Percentiles rank a stretch among this genome's conserved stretches.
phyloP scores from a whole-genome alignment of 176 grass and related monocot species.

The Triticum urartu region DNA sequence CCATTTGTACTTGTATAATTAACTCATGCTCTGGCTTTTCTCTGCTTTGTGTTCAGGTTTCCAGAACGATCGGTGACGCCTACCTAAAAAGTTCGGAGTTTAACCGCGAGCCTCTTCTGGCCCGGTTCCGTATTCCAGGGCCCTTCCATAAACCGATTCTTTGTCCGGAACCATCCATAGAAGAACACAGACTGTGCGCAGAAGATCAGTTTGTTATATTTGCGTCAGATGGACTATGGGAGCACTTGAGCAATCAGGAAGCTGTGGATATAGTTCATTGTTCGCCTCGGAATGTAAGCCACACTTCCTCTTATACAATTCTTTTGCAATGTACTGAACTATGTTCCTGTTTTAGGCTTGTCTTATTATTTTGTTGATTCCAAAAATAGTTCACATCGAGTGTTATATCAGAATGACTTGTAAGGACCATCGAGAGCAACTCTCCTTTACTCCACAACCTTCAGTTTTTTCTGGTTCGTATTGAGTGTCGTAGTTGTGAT shows the following conservation, averaged over 20 bases:
- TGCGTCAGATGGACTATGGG: conserved; percentile 63
- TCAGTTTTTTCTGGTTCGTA: no score
- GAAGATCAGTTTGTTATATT: conserved; percentile 65
- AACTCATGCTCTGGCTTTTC: not conserved
- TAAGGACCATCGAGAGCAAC: no score
- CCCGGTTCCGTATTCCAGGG: conserved; percentile 27
- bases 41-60: conserved; percentile 15
- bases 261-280: conserved; percentile 43
- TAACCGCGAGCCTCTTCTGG: conserved; percentile 36
- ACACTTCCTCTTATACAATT: not conserved
- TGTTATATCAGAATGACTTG: no score
- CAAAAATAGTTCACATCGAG: no score
- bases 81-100: conserved; percentile 60
- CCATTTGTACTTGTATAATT: not conserved
- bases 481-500: no score
- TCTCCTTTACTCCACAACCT: no score
- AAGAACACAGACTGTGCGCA: conserved; percentile 27
- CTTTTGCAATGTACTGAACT: not conserved
- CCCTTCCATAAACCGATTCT: conserved; percentile 51
- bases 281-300: conserved; percentile 41
- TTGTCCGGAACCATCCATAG: conserved; percentile 44
- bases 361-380: no score
- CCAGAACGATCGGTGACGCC: conserved; percentile 51
- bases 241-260: conserved; percentile 45
- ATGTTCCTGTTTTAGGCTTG: not conserved